Conservation (phyloP, 805 yeast genomes). For the Metschnikowia gelsemii region DNA sequence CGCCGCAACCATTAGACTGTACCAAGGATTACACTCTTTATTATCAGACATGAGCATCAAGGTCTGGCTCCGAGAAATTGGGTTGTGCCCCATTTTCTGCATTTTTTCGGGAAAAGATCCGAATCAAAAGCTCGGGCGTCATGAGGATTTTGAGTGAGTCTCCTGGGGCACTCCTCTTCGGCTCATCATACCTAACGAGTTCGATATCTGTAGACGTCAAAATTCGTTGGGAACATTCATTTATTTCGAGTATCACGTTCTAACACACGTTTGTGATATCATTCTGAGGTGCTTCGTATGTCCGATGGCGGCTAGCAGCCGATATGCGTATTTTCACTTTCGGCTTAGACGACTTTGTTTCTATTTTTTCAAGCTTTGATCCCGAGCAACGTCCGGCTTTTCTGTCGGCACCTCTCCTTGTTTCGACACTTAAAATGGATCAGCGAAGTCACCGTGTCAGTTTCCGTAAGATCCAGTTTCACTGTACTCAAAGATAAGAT, state of each 20-base stretch:
- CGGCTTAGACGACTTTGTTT: background rate
- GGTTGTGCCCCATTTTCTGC: constrained; percentile 52
- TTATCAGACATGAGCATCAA: constrained; percentile 51
- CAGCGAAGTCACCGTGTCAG: too few relatives aligned
- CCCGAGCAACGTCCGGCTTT: too few relatives aligned
- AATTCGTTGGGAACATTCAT: constrained; percentile 37
- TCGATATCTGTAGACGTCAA: constrained; percentile 49
- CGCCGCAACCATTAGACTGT: constrained; percentile 49
- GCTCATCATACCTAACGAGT: constrained; percentile 24
- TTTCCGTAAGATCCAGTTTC: too few relatives aligned
- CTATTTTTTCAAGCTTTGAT: background rate
- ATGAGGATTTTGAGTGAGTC: constrained; percentile 42
- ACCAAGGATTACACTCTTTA: constrained; percentile 57
- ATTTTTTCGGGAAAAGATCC: constrained; percentile 50
- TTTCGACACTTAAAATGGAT: too few relatives aligned
- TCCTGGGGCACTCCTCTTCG: constrained; percentile 37
- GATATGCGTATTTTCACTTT: constrained; percentile 10
- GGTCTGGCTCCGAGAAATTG: constrained; percentile 58
- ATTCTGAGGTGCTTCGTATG: constrained; percentile 48
- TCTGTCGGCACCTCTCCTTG: too few relatives aligned
- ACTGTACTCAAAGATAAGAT: too few relatives aligned
- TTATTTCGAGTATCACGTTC: constrained; percentile 54
- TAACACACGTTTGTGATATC: constrained; percentile 59
- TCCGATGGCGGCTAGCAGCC: constrained; percentile 39
- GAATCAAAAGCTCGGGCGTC: constrained; percentile 47